Conservation (phyloP, 306 rosid genomes). For the Canavalia gladiata region DNA sequence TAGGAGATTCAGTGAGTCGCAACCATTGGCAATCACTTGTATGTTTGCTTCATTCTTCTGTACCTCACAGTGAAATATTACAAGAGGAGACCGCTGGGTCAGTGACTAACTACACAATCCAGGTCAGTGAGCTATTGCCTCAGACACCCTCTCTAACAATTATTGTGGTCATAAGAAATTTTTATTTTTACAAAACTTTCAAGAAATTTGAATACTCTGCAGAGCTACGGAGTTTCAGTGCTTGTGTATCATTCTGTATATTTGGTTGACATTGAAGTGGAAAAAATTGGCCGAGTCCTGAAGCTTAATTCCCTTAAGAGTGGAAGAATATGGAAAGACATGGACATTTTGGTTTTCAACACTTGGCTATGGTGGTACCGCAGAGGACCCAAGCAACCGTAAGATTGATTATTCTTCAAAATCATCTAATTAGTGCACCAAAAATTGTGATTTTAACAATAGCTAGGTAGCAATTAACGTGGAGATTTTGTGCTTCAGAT, state of each 20-base stretch:
- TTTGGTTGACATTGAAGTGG: constrained; percentile 74
- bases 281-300: constrained; percentile 63
- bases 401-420: constrained; percentile 26
- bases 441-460: neutral
- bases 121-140: constrained; percentile 41
- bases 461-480: neutral
- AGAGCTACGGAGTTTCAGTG: constrained; percentile 73
- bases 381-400: constrained; percentile 67
- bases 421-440: neutral
- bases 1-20: constrained; percentile 74
- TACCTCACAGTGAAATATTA: constrained; percentile 47
- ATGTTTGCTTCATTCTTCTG: constrained; percentile 67
- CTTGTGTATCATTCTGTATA: constrained; percentile 43
- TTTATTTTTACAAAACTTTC: neutral
- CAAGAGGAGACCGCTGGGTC: neutral
- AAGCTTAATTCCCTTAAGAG: constrained; percentile 70
- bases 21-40: constrained; percentile 71
- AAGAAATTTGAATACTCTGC: constrained; percentile 8
- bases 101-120: constrained; percentile 46
- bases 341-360: constrained; percentile 76
- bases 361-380: constrained; percentile 94
- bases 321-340: constrained; percentile 68
- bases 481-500: constrained; percentile 52
- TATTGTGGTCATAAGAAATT: neutral
- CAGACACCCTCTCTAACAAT: neutral